Evolutionary conservation across 2,329 filamentous ascomycete genomes (phyloP), one percentile per base, ranked within the genome.

Genomic region (Trichoderma asperellum): DNA sequence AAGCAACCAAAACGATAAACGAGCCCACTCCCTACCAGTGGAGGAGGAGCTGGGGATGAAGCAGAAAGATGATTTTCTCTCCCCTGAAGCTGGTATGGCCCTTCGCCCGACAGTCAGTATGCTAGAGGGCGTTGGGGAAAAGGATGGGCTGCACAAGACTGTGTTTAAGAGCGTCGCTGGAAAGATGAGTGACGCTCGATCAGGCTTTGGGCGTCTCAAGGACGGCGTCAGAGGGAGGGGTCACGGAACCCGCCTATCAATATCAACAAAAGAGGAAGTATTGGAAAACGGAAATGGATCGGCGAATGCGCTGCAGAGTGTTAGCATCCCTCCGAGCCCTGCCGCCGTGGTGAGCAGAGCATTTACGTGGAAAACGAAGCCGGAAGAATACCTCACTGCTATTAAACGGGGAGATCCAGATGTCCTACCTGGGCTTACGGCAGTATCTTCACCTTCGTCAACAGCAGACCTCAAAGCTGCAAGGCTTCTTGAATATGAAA

Each of bases 151-250:
- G 29, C 87, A 89, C 35, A 89, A 86, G 73, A 87, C 88, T 0
- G 86, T 93, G 18, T 91, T 94, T 78, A 96, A 92, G 77, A 92
- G 90, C 70, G 92, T 96, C 18, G 91, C 91, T 2, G 92, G 88
- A 5, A 91, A 91, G 73, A 91, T 92, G 77, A 92, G 87, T 71
- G 93, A 96, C 79, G 92, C 93, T 57, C 89, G 91, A 58, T 93
- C 91, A 68, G 93, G 94, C 0, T 86, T 97, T 68, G 92, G 92
- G 1, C 89, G 92, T 43, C 94, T 97, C 77, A 94, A 94, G 76
- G 93, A 95, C 76, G 93, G 92, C 1, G 84, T 84, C 16, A 82
- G 81, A 12, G 77, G 84, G n/a, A 83, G 84, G 72, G 85, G 86
- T 1, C 87, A 90, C 70, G 74, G 76, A 58, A 84, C 79, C 72